Evolutionary conservation across 148 eudicot genomes (phyloP).

Genomic region (Hydrangea macrophylla): DNA sequence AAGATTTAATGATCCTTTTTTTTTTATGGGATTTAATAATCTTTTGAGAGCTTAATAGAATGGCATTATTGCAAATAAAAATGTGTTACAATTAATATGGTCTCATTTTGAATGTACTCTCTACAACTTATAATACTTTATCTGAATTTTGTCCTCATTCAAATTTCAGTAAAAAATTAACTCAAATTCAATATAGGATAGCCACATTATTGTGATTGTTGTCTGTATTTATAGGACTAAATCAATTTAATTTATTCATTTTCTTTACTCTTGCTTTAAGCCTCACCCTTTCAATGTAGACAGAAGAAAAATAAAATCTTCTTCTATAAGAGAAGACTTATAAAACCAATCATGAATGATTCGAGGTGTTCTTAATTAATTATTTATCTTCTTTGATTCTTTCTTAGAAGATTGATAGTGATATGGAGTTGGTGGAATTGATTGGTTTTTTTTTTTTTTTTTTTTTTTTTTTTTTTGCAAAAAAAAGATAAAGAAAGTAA

Average conservation of each 20-base stretch:
- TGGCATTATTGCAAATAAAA: too few species aligned
- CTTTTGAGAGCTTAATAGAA: neutral
- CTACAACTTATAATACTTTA: slow-evolving; percentile 18
- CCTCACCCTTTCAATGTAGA: neutral
- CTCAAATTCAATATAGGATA: slow-evolving; percentile 30
- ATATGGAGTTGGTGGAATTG: slow-evolving; percentile 26
- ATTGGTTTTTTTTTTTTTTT: neutral
- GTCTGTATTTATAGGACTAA: slow-evolving; percentile 23
- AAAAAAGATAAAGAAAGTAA: neutral
- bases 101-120: neutral
- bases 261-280: neutral
- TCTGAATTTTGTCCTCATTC: slow-evolving; percentile 35
- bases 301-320: neutral
- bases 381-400: slow-evolving; percentile 17
- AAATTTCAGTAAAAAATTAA: slow-evolving; percentile 5
- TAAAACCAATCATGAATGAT: slow-evolving; percentile 15
- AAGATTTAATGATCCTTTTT: too few species aligned
- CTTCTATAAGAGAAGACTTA: neutral
- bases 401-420: slow-evolving; percentile 16
- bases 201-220: slow-evolving; percentile 52
- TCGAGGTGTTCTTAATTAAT: neutral
- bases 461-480: too few species aligned
- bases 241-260: neutral
- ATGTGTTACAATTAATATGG: neutral
- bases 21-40: too few species aligned